These are phyloP conservation scores for Inonotus obliquus DNA, from an alignment of 1,284 basidiomycete species.

Conservation along the genomic window DNA sequence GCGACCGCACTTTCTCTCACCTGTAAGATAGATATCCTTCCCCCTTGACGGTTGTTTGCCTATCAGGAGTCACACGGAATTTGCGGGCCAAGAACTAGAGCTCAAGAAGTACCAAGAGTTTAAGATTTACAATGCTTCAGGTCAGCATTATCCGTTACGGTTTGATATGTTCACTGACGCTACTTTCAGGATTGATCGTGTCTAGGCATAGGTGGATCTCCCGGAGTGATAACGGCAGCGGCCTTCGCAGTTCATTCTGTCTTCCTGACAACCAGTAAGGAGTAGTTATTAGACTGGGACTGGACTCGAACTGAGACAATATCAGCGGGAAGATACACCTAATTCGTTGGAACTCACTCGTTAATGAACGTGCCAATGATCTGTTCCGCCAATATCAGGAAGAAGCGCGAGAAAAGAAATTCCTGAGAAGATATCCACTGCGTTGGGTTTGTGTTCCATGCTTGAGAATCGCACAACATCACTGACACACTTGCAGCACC, in stretches of 20 bases:
- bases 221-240: neutral
- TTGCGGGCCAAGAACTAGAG: slow-evolving; percentile 9
- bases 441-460: slow-evolving; percentile 43
- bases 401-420: slow-evolving; percentile 56
- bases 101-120: slow-evolving; percentile 21
- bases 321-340: slow-evolving; percentile 60
- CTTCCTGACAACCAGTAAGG: slow-evolving; percentile 47
- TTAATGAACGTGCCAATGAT: slow-evolving; percentile 43
- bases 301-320: neutral
- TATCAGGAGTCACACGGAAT: slow-evolving; percentile 1
- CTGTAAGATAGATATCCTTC: neutral
- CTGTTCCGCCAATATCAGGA: slow-evolving; percentile 61
- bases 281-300: neutral
- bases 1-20: neutral
- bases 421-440: slow-evolving; percentile 61
- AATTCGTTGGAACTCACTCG: slow-evolving; percentile 38
- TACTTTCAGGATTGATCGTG: neutral
- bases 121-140: slow-evolving; percentile 22
- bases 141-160: slow-evolving; percentile 17
- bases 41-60: neutral
- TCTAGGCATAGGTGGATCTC: neutral
- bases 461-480: neutral
- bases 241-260: slow-evolving; percentile 24
- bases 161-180: neutral
- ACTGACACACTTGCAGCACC: slow-evolving; percentile 43